phyloP scores from a whole-genome alignment of 1,284 basidiomycete genomes.

The Rugosomyces carneus region DNA sequence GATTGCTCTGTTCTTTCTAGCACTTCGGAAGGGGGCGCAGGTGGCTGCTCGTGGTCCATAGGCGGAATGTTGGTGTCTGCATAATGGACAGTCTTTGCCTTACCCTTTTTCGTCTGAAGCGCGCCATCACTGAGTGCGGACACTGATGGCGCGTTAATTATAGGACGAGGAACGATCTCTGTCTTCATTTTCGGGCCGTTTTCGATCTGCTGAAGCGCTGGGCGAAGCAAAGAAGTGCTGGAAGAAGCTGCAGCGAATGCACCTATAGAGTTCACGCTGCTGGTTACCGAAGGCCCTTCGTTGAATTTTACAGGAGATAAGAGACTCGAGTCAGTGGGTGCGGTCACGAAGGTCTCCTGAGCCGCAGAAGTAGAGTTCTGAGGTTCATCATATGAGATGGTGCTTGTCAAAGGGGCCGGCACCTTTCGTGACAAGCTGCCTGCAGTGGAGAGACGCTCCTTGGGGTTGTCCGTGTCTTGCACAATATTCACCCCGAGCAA shows the following conservation, averaged over 20 bases:
- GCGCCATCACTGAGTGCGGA: conserved; percentile 17
- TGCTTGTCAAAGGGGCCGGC: conserved; percentile 3
- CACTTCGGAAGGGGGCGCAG: conserved; percentile 53
- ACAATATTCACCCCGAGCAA: conserved; percentile 55
- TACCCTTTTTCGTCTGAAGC: conserved; percentile 24
- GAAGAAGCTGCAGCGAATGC: conserved; percentile 11
- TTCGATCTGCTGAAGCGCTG: conserved; percentile 1
- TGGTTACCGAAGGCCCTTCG: conserved; percentile 1
- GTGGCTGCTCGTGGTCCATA: conserved; percentile 14
- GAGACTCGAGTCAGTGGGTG: conserved; percentile 9
- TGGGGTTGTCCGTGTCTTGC: conserved; percentile 22
- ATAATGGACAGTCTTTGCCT: conserved; percentile 35
- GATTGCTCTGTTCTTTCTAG: conserved; percentile 44
- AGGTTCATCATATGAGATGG: conserved; percentile 6
- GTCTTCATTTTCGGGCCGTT: conserved; percentile 12
- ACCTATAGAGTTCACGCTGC: background rate
- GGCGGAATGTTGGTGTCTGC: conserved; percentile 23
- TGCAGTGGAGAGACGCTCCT: conserved; percentile 3
- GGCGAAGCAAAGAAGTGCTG: conserved; percentile 16
- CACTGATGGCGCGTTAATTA: conserved; percentile 16
- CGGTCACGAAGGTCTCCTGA: conserved; percentile 15
- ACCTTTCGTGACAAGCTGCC: conserved; percentile 7
- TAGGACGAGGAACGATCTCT: conserved; percentile 19
- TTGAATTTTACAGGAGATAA: conserved; percentile 4
- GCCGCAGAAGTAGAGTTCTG: conserved; percentile 9